Evolutionary conservation across 2,329 filamentous ascomycete genomes (phyloP).

Genomic region (Botrytis tulipae): DNA sequence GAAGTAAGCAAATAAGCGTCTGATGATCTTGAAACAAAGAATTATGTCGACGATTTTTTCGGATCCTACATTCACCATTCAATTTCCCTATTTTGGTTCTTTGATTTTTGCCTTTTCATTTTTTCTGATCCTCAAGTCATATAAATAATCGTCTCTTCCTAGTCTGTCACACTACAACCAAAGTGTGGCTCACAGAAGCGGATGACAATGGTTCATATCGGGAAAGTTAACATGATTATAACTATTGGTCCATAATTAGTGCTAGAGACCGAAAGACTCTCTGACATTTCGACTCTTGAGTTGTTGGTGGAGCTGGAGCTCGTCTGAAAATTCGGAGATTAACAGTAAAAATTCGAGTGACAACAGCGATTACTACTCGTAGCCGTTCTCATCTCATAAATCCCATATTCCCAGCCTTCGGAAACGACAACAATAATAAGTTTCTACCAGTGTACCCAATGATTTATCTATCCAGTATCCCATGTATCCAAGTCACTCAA

Average conservation of each 20-base stretch:
- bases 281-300: neutral
- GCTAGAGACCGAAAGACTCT: neutral
- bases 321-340: neutral
- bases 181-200: neutral
- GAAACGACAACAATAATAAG: neutral
- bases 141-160: neutral
- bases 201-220: neutral
- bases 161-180: neutral
- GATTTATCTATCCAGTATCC: neutral
- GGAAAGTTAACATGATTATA: neutral
- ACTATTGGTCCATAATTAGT: neutral
- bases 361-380: neutral
- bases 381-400: accelerated
- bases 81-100: no score
- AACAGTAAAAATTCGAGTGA: neutral
- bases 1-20: neutral
- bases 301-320: neutral
- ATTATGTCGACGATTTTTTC: accelerated
- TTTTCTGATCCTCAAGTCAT: neutral
- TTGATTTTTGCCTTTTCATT: no score
- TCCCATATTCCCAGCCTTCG: neutral
- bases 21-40: neutral
- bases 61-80: neutral
- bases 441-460: neutral
- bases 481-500: neutral